A percentile compares a stretch with the other conserved stretches of the same genome.
phyloP scores from a whole-genome alignment of 768 basidiomycete genomes.

The Kwoniella newhampshirensis region DNA sequence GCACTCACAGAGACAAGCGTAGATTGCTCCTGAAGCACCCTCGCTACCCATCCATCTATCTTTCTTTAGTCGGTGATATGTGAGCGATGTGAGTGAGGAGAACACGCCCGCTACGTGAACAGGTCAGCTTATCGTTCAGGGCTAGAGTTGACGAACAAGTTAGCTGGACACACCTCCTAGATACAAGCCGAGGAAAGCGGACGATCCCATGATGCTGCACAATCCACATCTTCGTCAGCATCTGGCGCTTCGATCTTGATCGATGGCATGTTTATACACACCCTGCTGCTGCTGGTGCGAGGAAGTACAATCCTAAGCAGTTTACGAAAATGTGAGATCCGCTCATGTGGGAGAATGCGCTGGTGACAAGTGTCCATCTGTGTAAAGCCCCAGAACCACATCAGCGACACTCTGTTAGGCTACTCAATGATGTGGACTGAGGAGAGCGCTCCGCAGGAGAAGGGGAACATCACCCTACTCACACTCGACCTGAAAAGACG shows the following conservation, averaged over 20 bases:
- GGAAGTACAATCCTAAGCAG: constrained; percentile 49
- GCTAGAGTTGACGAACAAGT: too few relatives aligned
- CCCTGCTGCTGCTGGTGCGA: constrained; percentile 46
- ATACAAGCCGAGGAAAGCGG: constrained; percentile 50
- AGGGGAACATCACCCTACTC: constrained; percentile 9
- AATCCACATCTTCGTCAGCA: background rate
- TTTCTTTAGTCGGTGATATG: constrained; percentile 37
- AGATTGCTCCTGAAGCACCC: constrained; percentile 52
- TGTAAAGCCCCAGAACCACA: background rate
- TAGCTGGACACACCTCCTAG: constrained; percentile 37
- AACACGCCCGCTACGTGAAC: constrained; percentile 35
- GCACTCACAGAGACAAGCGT: constrained; percentile 38
- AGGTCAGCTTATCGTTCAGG: background rate
- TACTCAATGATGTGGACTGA: too few relatives aligned
- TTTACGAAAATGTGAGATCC: constrained; percentile 50
- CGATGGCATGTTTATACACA: constrained; percentile 6
- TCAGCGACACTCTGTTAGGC: too few relatives aligned
- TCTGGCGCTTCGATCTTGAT: too few relatives aligned
- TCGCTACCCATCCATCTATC: constrained; percentile 40
- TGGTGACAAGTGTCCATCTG: constrained; percentile 49
- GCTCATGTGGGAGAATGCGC: constrained; percentile 48
- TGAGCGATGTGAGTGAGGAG: constrained; percentile 38
- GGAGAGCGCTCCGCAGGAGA: background rate
- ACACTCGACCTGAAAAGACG: constrained; percentile 48
- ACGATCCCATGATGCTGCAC: constrained; percentile 43